Conservation (phyloP, 2,329 filamentous ascomycete genomes). For the Dactylonectria estremocensis region DNA sequence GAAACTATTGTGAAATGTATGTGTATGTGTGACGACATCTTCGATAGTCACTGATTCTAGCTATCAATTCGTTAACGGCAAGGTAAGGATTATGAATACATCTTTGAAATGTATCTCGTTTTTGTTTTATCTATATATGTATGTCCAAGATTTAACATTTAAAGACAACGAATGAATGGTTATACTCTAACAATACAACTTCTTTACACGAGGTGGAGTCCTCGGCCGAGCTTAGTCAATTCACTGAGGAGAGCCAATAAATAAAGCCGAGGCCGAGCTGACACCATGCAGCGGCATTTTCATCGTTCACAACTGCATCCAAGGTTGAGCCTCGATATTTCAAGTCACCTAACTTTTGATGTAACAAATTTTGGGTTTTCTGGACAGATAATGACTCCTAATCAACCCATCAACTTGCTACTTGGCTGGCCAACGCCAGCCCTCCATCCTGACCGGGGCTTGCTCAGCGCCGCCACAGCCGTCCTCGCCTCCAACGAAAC, state of each 20-base stretch:
- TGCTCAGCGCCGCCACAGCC: neutral
- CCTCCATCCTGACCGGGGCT: neutral
- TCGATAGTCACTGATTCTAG: no score
- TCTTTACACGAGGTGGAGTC: neutral
- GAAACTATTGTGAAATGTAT: neutral
- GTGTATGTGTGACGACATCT: neutral
- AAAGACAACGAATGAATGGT: no score
- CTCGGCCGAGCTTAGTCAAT: conserved; percentile 1
- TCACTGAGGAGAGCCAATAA: neutral
- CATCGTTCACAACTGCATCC: neutral
- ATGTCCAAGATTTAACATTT: no score
- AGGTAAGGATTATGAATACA: no score
- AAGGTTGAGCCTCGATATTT: neutral
- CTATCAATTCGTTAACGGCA: no score
- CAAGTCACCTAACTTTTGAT: neutral
- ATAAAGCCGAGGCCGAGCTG: neutral
- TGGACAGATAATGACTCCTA: neutral
- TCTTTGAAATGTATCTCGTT: no score
- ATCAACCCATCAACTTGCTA: conserved; percentile 6
- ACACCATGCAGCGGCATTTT: neutral
- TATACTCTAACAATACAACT: neutral
- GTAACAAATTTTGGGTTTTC: neutral
- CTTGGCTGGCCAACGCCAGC: conserved; percentile 11
- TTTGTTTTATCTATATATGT: no score
- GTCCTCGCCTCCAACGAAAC: conserved; percentile 4